A percentile compares a stretch with the other conserved stretches of the same genome.
Conservation (phyloP, 352 stramenopile genomes). For the Phytophthora hibernalis region DNA sequence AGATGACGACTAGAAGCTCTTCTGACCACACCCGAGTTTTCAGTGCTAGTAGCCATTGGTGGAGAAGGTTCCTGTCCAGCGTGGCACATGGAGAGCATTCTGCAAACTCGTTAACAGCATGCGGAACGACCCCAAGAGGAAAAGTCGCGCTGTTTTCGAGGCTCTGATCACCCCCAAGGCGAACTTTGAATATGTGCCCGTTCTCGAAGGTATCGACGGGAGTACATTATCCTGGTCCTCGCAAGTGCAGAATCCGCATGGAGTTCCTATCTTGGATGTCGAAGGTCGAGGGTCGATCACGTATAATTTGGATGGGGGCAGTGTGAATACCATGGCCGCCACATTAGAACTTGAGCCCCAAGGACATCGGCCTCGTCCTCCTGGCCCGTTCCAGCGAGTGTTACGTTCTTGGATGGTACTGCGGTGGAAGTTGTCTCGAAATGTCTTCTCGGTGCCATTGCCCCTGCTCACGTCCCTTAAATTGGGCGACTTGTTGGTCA, state of each 20-base stretch:
- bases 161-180: slow-evolving; percentile 17
- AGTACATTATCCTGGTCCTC: slow-evolving; percentile 26
- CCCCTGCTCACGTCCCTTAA: slow-evolving; percentile 48
- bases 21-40: slow-evolving; percentile 32
- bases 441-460: slow-evolving; percentile 38
- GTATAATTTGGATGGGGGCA: slow-evolving; percentile 33
- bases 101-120: slow-evolving; percentile 21
- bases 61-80: slow-evolving; percentile 1
- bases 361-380: slow-evolving; percentile 15
- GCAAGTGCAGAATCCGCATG: slow-evolving; percentile 20
- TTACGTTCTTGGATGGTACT: slow-evolving; percentile 41
- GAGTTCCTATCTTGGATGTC: slow-evolving; percentile 38
- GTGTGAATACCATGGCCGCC: slow-evolving; percentile 22
- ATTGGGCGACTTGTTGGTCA: slow-evolving; percentile 47
- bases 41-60: slow-evolving; percentile 20
- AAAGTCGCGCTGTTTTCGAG: slow-evolving; percentile 15
- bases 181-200: slow-evolving; percentile 32
- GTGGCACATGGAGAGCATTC: slow-evolving; percentile 17
- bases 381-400: slow-evolving; percentile 32
- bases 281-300: slow-evolving; percentile 26
- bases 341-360: slow-evolving; percentile 20
- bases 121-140: slow-evolving; percentile 27
- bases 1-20: slow-evolving; percentile 1
- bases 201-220: slow-evolving; percentile 35
- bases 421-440: slow-evolving; percentile 42